Conservation (phyloP, 78 protist species). For the Neovahlkampfia damariscottae region DNA sequence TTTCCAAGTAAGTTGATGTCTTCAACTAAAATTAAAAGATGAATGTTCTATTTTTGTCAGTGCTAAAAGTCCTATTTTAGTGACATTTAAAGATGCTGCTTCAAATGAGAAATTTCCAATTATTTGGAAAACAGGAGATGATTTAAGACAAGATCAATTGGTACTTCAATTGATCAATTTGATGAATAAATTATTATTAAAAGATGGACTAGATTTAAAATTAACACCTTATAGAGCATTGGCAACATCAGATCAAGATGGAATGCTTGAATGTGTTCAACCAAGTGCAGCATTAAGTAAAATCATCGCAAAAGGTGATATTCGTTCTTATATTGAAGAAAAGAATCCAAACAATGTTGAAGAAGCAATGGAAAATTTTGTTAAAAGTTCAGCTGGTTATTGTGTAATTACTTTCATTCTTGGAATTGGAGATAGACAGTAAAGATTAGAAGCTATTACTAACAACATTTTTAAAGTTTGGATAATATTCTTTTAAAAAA, state of each 20-base stretch:
- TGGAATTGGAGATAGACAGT: conserved; percentile 83
- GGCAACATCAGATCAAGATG: conserved; percentile 61
- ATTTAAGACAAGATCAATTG: conserved; percentile 92
- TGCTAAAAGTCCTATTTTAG: conserved; percentile 47
- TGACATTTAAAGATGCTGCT: conserved; percentile 26
- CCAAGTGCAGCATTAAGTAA: background rate
- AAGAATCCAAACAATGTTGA: conserved; percentile 51
- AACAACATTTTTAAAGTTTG: conserved; percentile 49
- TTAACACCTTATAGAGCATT: conserved; percentile 86
- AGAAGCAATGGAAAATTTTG: conserved; percentile 64
- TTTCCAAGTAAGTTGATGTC: too few species aligned
- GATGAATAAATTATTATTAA: conserved; percentile 68
- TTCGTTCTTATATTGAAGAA: conserved; percentile 41
- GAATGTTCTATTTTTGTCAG: conserved; percentile 40
- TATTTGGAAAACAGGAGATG: conserved; percentile 86
- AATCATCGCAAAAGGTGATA: conserved; percentile 14
- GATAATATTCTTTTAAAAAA: conserved; percentile 77
- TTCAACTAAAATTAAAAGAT: conserved; percentile 8
- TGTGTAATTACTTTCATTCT: conserved; percentile 87
- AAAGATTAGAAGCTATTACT: too few species aligned
- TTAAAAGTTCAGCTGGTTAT: conserved; percentile 83
- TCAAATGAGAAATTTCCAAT: conserved; percentile 29
- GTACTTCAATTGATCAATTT: conserved; percentile 74
- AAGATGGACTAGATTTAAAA: conserved; percentile 70
- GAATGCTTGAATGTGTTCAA: conserved; percentile 49